Conservation (phyloP, 176 grass and related monocot genomes). For the Leersia perrieri region DNA sequence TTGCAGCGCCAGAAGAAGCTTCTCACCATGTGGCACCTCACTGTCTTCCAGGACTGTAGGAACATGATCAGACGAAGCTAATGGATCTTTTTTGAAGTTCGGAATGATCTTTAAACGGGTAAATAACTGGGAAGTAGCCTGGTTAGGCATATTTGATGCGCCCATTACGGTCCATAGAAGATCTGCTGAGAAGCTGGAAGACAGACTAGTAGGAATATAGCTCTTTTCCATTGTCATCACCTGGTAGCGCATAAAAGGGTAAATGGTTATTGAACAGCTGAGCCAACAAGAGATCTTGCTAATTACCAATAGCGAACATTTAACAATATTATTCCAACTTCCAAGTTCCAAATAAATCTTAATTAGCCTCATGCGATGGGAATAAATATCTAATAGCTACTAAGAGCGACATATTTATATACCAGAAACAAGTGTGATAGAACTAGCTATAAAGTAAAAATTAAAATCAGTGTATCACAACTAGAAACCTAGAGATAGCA, state of each 20-base stretch:
- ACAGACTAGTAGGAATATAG: constrained; percentile 83
- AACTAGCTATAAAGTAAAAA: not conserved
- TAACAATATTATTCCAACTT: not conserved
- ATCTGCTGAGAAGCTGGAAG: constrained; percentile 38
- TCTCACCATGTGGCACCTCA: constrained; percentile 61
- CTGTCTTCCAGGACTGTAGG: constrained; percentile 50
- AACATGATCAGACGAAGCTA: not conserved
- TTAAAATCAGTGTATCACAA: not conserved
- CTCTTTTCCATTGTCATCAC: constrained; percentile 61
- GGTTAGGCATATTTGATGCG: constrained; percentile 62
- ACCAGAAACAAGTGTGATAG: not conserved
- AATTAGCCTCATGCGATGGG: not conserved
- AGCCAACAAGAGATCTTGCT: not conserved
- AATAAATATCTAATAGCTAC: not conserved
- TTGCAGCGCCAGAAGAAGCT: constrained; percentile 72
- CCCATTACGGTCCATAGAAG: constrained; percentile 85
- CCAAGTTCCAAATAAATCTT: not conserved
- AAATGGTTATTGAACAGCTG: not conserved
- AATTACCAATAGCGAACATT: not conserved
- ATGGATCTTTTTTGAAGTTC: constrained; percentile 16
- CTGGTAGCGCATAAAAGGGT: constrained; percentile 18
- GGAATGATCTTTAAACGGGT: constrained; percentile 57
- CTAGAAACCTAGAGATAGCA: not conserved
- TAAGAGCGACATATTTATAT: not conserved
- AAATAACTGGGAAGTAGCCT: constrained; percentile 37